Evolutionary conservation across 208 protist species (phyloP).

Genomic region (Angomonas ambiguus): DNA sequence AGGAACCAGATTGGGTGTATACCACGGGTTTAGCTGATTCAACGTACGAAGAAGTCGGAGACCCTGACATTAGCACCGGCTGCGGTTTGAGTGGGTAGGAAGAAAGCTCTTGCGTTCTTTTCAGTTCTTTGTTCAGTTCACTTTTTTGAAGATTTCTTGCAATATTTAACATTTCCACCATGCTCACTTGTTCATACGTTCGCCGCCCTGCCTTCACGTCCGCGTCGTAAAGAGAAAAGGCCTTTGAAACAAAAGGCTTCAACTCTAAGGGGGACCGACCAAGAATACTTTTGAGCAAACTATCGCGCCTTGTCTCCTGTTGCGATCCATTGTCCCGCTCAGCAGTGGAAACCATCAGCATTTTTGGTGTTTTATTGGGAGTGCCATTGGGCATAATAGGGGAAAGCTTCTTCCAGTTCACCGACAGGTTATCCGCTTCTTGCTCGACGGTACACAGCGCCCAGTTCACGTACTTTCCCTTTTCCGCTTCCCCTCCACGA

Average conservation of each 20-base stretch:
- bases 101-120: not conserved
- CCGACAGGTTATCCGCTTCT: conserved; percentile 24
- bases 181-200: conserved; percentile 51
- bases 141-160: conserved; percentile 38
- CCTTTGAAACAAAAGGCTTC: conserved; percentile 48
- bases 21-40: no score
- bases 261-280: conserved; percentile 43
- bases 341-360: not conserved
- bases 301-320: conserved; percentile 9
- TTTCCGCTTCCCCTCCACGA: conserved; percentile 27
- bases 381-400: conserved; percentile 62
- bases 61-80: not conserved
- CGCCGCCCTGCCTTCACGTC: conserved; percentile 48
- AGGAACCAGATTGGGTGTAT: no score
- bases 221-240: conserved; percentile 54
- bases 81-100: not conserved
- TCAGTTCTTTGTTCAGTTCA: not conserved
- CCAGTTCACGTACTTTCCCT: conserved; percentile 61
- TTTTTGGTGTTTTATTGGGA: conserved; percentile 21
- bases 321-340: not conserved
- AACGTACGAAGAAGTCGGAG: no score
- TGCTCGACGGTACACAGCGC: conserved; percentile 53
- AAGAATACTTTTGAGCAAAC: conserved; percentile 44
- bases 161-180: conserved; percentile 64
- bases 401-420: conserved; percentile 42